Evolutionary conservation across 345 rosid species (phyloP), one percentile per base, ranked within the genome.

Genomic region (Eucalyptus tenuipes): DNA sequence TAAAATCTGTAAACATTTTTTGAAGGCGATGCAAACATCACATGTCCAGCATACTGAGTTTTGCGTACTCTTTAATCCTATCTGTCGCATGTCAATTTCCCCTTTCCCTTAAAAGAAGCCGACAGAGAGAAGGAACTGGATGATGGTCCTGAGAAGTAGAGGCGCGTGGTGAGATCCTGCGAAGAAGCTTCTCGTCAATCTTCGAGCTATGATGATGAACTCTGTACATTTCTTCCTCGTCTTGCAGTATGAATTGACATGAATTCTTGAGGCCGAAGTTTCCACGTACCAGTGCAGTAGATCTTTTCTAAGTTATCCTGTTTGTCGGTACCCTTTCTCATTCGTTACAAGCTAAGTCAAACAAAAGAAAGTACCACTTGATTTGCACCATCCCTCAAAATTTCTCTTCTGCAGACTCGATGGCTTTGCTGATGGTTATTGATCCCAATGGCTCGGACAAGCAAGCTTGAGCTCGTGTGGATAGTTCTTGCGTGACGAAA

Each of bases 141-240:
- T 7, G 96, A 95, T 81, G 90, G 92, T 89, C 97, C 97, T 2
- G 95, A 89, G 3, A 97, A 97, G 90, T 96, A 94, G 88, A 90
- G 88, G 88, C 89, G 84, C 61, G n/a, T 91, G 31, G 87, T 91
- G 15, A 89, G 64, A 40, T 90, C 95, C 53, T 84, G 50, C 29
- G 90, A 89, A 29, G 89, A 89, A 31, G 57, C 45, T 59, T 47
- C 88, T 66, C 47, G 16, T 53, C 47, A 75, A 27, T 53, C 80
- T 37, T 37, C 80, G n/a, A 48, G 33, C 16, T 71, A 49, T 71
- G 88, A 71, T 75, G 88, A 87, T 6, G 88, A 75, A 80, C 22
- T 87, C 42, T 87, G 64, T 13, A 59, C 88, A 57, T 33, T 31
- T 42, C 75, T 25, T 57, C 66, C 29, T 25, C 66, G 15, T 57